Evolutionary conservation across 176 grass and related monocot genomes (phyloP).

Genomic region (Pontederia paniculata): DNA sequence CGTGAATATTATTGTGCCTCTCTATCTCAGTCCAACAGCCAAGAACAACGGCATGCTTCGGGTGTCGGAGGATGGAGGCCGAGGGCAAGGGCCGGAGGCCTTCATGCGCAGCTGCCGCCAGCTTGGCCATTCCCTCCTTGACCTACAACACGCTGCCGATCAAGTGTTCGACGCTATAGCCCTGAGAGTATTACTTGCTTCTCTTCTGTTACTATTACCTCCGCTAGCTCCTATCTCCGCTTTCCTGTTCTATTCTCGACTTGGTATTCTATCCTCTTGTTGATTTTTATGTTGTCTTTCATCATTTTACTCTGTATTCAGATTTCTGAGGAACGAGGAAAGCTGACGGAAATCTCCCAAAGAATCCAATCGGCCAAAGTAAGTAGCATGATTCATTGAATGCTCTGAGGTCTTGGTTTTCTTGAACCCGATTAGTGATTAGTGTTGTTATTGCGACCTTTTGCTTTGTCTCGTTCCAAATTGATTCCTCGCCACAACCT

Average conservation of each 20-base stretch:
- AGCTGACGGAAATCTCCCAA: constrained; percentile 45
- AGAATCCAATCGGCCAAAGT: constrained; percentile 57
- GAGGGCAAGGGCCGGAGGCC: constrained; percentile 24
- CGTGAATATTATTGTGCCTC: no score
- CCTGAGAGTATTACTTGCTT: constrained; percentile 13
- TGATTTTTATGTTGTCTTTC: background rate
- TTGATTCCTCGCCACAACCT: no score
- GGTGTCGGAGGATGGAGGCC: constrained; percentile 56
- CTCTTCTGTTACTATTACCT: background rate
- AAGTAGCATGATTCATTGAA: background rate
- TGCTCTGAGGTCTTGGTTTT: background rate
- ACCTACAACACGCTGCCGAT: constrained; percentile 50
- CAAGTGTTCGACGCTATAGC: constrained; percentile 45
- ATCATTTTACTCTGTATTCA: constrained; percentile 3
- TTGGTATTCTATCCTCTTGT: background rate
- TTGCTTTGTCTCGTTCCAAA: no score
- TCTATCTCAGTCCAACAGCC: no score
- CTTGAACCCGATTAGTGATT: background rate
- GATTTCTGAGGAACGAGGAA: constrained; percentile 39
- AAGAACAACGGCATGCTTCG: constrained; percentile 28
- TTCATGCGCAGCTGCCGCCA: constrained; percentile 44
- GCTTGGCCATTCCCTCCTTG: constrained; percentile 48
- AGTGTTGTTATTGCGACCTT: no score
- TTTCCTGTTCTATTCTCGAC: background rate
- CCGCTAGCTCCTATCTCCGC: background rate